Evolutionary conservation across 2,329 filamentous ascomycete species (phyloP).

Genomic region (Diaporthe citrichinensis): DNA sequence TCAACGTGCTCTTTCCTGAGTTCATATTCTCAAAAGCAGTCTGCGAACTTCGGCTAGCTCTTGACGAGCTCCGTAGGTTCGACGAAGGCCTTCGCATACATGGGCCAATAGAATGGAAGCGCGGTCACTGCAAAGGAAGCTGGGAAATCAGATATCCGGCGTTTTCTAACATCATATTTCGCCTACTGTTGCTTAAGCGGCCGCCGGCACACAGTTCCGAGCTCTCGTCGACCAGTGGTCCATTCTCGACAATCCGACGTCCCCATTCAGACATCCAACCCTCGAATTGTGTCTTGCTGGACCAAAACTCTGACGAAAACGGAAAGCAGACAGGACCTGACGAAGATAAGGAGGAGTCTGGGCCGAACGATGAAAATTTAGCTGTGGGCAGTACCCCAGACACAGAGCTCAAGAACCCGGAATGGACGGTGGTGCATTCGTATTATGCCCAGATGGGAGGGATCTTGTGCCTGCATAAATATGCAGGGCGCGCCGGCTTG

Average conservation of each 20-base stretch:
- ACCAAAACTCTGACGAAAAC: too few species aligned
- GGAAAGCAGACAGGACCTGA: too few species aligned
- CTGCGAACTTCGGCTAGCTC: background rate
- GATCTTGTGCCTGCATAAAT: background rate
- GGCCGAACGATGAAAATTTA: too few species aligned
- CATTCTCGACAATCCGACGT: background rate
- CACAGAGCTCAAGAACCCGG: background rate
- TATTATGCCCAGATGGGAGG: constrained; percentile 3
- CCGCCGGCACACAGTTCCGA: background rate
- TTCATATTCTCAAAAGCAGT: constrained; percentile 5
- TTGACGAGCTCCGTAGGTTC: background rate
- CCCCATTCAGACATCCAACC: background rate
- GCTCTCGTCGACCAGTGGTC: background rate
- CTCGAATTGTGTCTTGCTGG: too few species aligned
- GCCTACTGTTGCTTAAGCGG: background rate
- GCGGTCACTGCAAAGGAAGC: background rate
- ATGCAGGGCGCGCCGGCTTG: background rate
- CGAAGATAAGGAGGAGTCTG: background rate
- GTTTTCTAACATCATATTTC: background rate
- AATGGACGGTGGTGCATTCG: background rate
- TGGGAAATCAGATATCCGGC: constrained; percentile 1
- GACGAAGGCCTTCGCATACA: background rate
- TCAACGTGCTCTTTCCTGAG: background rate
- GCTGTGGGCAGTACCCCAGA: too few species aligned
- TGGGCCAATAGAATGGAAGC: background rate